A percentile compares a stretch with the other conserved stretches of the same genome.
These are phyloP conservation scores for Cystobasidium slooffiae DNA, from an alignment of 1,284 basidiomycete genomes.

Conservation along the genomic window DNA sequence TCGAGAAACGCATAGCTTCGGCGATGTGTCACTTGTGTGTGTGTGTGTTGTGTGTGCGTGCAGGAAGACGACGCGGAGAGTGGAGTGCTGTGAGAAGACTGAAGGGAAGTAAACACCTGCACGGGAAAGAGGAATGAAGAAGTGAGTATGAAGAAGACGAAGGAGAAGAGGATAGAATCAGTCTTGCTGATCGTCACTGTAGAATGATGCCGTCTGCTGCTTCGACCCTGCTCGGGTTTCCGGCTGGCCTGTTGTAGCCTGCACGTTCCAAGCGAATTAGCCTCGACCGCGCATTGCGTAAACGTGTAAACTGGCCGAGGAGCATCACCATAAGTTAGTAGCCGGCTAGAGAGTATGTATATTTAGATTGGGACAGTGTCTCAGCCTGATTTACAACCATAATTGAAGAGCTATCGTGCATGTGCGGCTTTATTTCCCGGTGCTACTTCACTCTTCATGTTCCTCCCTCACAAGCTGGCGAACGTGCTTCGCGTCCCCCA, in stretches of 20 bases:
- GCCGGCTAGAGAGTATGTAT: too few species aligned
- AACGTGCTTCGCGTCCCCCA: background rate
- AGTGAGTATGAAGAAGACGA: background rate
- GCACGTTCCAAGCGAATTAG: background rate
- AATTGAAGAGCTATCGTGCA: too few species aligned
- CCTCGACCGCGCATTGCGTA: background rate
- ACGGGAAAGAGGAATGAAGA: background rate
- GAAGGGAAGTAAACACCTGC: background rate
- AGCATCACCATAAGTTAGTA: too few species aligned
- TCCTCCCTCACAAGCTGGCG: background rate
- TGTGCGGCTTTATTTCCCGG: background rate
- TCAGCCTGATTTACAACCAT: too few species aligned
- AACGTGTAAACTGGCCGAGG: too few species aligned
- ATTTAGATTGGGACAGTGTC: too few species aligned
- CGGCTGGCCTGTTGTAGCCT: background rate
- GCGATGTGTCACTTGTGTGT: slow-evolving; percentile 19
- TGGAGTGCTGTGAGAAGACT: background rate
- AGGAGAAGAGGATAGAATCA: background rate
- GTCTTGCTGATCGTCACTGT: background rate
- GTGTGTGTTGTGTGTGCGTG: too few species aligned
- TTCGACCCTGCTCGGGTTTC: background rate
- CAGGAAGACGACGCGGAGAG: background rate
- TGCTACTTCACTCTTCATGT: background rate
- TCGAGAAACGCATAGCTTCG: slow-evolving; percentile 32
- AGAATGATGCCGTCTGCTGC: background rate